Percentiles rank a stretch among this genome's conserved stretches.
Conservation (phyloP, 2,329 filamentous ascomycete genomes). For the Colletotrichum sp. region DNA sequence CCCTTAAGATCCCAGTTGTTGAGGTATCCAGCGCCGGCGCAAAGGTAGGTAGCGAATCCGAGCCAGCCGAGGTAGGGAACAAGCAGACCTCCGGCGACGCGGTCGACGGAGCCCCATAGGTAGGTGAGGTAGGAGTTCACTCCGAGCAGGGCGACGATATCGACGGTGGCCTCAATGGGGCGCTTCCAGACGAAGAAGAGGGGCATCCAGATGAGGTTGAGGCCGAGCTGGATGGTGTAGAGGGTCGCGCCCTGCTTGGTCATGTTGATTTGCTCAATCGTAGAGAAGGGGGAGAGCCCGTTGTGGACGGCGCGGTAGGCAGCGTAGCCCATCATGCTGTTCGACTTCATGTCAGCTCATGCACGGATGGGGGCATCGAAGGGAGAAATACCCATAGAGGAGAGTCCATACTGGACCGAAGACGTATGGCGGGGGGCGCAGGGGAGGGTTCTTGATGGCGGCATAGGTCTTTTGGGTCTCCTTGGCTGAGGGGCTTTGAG, state of each 20-base stretch:
- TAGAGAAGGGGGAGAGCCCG: constrained; percentile 62
- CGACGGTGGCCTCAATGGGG: constrained; percentile 74
- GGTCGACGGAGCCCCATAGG: constrained; percentile 77
- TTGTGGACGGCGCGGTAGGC: constrained; percentile 76
- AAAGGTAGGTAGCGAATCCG: constrained; percentile 85
- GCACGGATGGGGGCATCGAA: not conserved
- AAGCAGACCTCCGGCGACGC: constrained; percentile 73
- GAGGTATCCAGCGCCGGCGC: constrained; percentile 68
- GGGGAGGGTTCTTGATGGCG: constrained; percentile 69
- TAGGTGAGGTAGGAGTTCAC: constrained; percentile 76
- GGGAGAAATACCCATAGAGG: constrained; percentile 57
- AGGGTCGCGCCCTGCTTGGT: constrained; percentile 75
- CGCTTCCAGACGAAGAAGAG: constrained; percentile 83
- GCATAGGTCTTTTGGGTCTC: constrained; percentile 67
- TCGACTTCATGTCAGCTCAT: not conserved
- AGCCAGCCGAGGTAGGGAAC: constrained; percentile 87
- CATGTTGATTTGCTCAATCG: constrained; percentile 56
- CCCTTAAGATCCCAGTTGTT: constrained; percentile 67
- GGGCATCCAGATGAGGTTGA: constrained; percentile 91
- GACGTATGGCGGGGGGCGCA: constrained; percentile 62
- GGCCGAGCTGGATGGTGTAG: constrained; percentile 82
- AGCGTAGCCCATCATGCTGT: constrained; percentile 81
- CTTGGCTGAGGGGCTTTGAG: constrained; percentile 42
- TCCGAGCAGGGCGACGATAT: constrained; percentile 75
- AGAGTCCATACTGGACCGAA: constrained; percentile 71